Evolutionary conservation across 768 basidiomycete genomes (phyloP), one percentile per base, ranked within the genome.

Genomic region (Naganishia vaughanmartiniae): DNA sequence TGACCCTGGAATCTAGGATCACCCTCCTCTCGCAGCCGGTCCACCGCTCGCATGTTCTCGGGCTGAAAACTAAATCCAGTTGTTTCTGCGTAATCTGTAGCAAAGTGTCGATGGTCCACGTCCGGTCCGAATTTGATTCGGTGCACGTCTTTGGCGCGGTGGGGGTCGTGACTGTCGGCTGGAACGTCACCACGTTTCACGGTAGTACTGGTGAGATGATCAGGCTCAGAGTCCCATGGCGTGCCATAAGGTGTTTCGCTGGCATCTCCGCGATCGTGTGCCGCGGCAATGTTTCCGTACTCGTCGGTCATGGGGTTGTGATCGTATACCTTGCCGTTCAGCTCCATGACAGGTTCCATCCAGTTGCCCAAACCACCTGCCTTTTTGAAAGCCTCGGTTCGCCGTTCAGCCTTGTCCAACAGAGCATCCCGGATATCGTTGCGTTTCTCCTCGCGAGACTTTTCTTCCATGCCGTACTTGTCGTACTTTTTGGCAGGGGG

Each of bases 271-370:
- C 53, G 54, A 10, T 51, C 39, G 33, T 60, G 58, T 24, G 14
- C 28, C 21, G 42, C 11, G 26, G 57, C 12, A 48, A 63, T 58
- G 33, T 69, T 69, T 26, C 68, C 68, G 4, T 31, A 24, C 45
- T 31, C 42, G 48, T 69, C 68, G 31, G 68, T 69, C n/a, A 63
- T 14, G 11, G 68, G 68, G 31, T 69, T 69, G n/a, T 69, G 68
- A 15, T 69, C 68, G 57, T 46, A 36, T 17, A 69, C 45, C 31
- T 69, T 45, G 7, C 68, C 68, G 15, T 36, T 36, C 30, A 57
- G 11, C 17, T 60, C 68, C 39, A 63, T 60, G 26, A 69, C 58
- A 9, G 68, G 68, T n/a, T 69, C 45, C 19, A 53, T 15, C 68
- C 68, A 69, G 45, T 69, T 69, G 26, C 68, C 68, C 34, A 69